These are phyloP conservation scores for Panicum virgatum DNA, from an alignment of 202 grass and related monocot genomes.

Conservation along the genomic window DNA sequence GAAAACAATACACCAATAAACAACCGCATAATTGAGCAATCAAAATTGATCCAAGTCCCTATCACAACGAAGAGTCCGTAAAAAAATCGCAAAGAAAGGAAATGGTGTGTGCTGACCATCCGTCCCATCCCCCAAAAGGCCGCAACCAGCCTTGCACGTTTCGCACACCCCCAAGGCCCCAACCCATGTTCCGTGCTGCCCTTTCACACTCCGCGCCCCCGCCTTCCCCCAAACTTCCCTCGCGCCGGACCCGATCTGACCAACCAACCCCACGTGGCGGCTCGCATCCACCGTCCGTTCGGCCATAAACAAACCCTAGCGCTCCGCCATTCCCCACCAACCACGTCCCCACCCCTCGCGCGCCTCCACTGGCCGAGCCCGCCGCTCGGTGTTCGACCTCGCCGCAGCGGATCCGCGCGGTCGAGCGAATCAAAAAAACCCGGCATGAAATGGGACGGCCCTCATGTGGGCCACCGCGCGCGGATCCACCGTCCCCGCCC, in stretches of 20 bases:
- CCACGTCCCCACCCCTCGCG: neutral
- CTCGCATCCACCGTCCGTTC: no score
- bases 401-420: no score
- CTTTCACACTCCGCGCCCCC: neutral
- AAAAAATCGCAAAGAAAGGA: neutral
- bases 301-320: conserved; percentile 6
- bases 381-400: no score
- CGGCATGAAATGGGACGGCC: neutral
- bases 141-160: conserved; percentile 40
- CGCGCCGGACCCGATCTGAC: conserved; percentile 26
- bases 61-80: neutral
- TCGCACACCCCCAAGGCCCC: neutral
- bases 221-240: neutral
- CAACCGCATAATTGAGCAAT: neutral
- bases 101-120: neutral
- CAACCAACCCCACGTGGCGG: no score
- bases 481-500: neutral
- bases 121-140: neutral
- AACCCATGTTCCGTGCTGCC: conserved; percentile 17
- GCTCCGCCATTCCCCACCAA: neutral
- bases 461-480: conserved; percentile 25
- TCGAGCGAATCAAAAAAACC: conserved; percentile 13
- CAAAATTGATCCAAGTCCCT: neutral
- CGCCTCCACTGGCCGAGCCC: neutral
- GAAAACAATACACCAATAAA: neutral